Evolutionary conservation across 257 asterid species (phyloP), one percentile per base, ranked within the genome.

Genomic region (Fraxinus americana): DNA sequence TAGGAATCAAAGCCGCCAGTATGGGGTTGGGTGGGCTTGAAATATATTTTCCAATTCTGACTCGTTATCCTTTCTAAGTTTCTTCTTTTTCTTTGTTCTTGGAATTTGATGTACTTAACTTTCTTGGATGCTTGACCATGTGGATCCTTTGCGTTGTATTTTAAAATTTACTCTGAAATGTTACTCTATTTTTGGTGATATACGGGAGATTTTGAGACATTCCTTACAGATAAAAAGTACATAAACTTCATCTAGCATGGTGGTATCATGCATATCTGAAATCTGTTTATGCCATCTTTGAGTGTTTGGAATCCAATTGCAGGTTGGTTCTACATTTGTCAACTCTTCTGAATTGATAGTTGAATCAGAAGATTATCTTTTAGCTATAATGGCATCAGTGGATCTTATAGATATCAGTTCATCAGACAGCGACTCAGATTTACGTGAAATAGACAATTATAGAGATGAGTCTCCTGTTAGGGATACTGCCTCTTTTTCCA

Each of bases 391-490:
- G 94, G 95, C 81, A 84, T 76, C 89, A 38, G 65, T 57, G 29
- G 89, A 82, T 78, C 89, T 84, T 68, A 90, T 96, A 75, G 94
- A 86, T 73, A 92, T 94, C 83, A 89, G 94, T 81, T 94, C 98
- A 1, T 77, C 97, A 17, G 98, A 93, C 75, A 83, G 88, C 80
- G 99, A 96, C 82, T 93, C 97, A 11, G 94, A 89, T 75, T 87
- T 92, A 19, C 85, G 90, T 77, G 98, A 86, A 79, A 94, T 93
- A 78, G 98, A 93, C 57, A 85, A 89, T 74, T 96, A 96, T 66
- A 79, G 36, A 74, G 90, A 80, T 2, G 91, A 89, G 32, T 93
- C 97, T 34, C 97, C 97, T 61, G 54, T 68, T 68, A 85, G 82
- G 85, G 96, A 93, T 78, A 74, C 85, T 16, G 86, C 88, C 39